Conservation (phyloP, 371 early-diverging fungal species). For the Mortierella sp. region DNA sequence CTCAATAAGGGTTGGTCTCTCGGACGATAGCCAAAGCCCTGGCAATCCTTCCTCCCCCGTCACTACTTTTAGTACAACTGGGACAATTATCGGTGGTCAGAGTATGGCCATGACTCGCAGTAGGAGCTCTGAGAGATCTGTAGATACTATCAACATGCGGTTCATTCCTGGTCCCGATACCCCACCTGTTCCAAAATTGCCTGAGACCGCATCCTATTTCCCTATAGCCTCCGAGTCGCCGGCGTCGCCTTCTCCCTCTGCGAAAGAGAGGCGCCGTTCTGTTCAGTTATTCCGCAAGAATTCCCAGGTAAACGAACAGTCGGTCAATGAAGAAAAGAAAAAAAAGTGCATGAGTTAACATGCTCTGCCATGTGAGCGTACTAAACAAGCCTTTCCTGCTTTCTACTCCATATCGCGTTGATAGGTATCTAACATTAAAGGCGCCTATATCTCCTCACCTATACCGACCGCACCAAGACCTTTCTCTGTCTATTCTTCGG, state of each 20-base stretch:
- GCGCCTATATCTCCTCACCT: conserved; percentile 34
- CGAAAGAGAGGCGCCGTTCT: conserved; percentile 24
- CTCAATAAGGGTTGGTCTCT: conserved; percentile 19
- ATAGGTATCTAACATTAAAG: conserved; percentile 20
- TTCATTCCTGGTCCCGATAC: not conserved
- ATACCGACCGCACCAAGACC: conserved; percentile 20
- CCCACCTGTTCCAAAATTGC: not conserved
- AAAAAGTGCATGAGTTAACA: not conserved
- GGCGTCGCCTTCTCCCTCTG: conserved; percentile 10
- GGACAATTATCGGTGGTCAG: not conserved
- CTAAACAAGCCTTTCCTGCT: not conserved
- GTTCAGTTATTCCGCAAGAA: conserved; percentile 19
- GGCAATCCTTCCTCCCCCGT: conserved; percentile 17
- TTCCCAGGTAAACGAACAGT: conserved; percentile 16
- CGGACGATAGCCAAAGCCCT: conserved; percentile 40
- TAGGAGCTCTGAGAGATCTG: conserved; percentile 21
- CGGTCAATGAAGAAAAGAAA: not conserved
- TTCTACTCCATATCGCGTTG: not conserved
- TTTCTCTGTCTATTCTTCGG: conserved; percentile 24
- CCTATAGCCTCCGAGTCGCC: not conserved
- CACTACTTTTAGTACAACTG: not conserved
- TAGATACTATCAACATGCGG: conserved; percentile 10
- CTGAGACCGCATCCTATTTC: not conserved
- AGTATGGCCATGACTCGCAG: conserved; percentile 23
- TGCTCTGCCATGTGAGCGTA: not conserved